A percentile compares a stretch with the other conserved stretches of the same genome.
phyloP scores from a whole-genome alignment of 352 stramenopile genomes.

The Sclerospora graminicola region DNA sequence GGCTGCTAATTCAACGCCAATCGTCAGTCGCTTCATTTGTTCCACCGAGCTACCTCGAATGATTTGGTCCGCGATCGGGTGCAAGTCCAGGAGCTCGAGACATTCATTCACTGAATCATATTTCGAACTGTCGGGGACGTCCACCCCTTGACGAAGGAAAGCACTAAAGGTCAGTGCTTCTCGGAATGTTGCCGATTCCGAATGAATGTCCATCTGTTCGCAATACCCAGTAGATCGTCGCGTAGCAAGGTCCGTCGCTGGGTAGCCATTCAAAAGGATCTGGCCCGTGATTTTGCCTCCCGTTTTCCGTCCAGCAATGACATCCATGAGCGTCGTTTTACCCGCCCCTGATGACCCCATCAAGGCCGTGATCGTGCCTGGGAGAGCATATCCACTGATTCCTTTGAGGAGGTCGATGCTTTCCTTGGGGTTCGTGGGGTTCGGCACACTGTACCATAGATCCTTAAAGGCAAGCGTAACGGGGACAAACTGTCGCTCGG shows the following conservation, averaged over 20 bases:
- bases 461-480: conserved; percentile 13
- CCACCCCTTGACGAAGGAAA: conserved; percentile 17
- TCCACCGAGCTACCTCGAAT: conserved; percentile 27
- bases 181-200: conserved; percentile 73
- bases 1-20: conserved; percentile 13
- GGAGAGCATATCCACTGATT: conserved; percentile 8
- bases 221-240: conserved; percentile 43
- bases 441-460: conserved; percentile 8
- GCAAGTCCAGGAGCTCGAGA: conserved; percentile 13
- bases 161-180: conserved; percentile 36
- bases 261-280: conserved; percentile 36
- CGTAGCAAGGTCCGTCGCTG: conserved; percentile 35
- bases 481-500: conserved; percentile 5
- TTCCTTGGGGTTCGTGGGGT: conserved; percentile 11
- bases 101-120: conserved; percentile 19
- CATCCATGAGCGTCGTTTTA: conserved; percentile 15
- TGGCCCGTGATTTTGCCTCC: conserved; percentile 6
- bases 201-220: conserved; percentile 83
- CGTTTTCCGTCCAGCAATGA: conserved; percentile 12
- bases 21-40: conserved; percentile 28
- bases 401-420: conserved; percentile 13
- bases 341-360: conserved; percentile 12
- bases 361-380: conserved; percentile 10
- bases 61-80: conserved; percentile 18
- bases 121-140: conserved; percentile 25